Evolutionary conservation across 371 early-diverging fungal genomes (phyloP).

Genomic region (Batrachochytrium dendrobatidis): DNA sequence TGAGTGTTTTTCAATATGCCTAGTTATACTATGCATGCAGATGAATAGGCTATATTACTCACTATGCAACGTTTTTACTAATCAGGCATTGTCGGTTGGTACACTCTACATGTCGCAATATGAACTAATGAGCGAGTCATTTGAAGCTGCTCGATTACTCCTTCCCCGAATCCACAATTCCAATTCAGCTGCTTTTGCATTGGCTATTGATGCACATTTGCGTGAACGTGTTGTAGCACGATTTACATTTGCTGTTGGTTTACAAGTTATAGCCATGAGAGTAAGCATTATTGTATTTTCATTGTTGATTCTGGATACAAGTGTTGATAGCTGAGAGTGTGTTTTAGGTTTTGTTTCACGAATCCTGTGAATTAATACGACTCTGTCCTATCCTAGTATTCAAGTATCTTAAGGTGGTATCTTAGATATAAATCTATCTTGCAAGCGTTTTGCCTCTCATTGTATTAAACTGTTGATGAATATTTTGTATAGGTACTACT

Average conservation of each 20-base stretch:
- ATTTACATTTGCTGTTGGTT: background rate
- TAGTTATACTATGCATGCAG: too few species aligned
- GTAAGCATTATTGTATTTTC: background rate
- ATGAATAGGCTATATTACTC: too few species aligned
- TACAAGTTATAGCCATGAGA: background rate
- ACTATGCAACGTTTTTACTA: too few species aligned
- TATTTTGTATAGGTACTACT: too few species aligned
- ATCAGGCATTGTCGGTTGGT: too few species aligned
- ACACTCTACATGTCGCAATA: too few species aligned
- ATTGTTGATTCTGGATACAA: background rate
- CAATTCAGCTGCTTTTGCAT: background rate
- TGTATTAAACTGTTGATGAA: too few species aligned
- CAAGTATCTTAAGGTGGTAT: slow-evolving; percentile 1
- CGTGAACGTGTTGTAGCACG: background rate
- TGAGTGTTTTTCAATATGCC: too few species aligned
- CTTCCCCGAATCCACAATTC: background rate
- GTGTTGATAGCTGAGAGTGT: background rate
- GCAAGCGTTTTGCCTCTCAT: too few species aligned
- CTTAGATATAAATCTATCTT: too few species aligned
- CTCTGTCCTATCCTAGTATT: background rate
- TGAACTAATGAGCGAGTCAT: background rate
- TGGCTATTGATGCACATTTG: background rate
- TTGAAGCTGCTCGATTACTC: background rate
- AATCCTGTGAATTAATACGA: slow-evolving; percentile 1
- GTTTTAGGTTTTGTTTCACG: slow-evolving; percentile 6